Base-by-base conservation (phyloP, 345 rosid species). In the Geranium rotundifolium region DNA sequence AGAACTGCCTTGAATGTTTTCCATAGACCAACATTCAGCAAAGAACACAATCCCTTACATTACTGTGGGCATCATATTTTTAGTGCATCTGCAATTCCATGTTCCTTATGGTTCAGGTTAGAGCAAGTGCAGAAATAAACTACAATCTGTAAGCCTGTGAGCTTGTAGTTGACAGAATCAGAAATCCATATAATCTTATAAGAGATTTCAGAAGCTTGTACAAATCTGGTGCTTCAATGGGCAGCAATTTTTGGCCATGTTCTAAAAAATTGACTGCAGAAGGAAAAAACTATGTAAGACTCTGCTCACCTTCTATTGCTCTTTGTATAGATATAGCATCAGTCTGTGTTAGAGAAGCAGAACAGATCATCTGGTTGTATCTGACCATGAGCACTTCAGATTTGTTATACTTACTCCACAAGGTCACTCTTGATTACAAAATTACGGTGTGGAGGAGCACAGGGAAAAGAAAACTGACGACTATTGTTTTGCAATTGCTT, bases 401-500 rank as follows among this genome's bases (percentile, higher is more conserved):
- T n/a, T n/a, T n/a, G n/a, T n/a, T n/a, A n/a, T n/a, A n/a, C n/a
- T n/a, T n/a, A n/a, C n/a, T n/a, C n/a, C n/a, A n/a, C n/a, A n/a
- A n/a, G n/a, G 41, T 2, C 13, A 41, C 50, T 4, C 50, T 41
- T 41, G 50, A 41, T 9, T 12, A 6, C 50, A 12, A 41, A 41
- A 31, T 41, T 41, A 1, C 8, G 41, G 41, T 34, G 41, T 3
- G 8, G 41, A 34, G 41, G 41, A 4, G 41, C 41, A 8, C 5
- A 5, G 50, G 50, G 37, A 31, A 31, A 31, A 31, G 37, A 31
- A 41, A 41, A 3, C 50, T 4, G 50, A n/a, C 50, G 90, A 80
- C 74, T 88, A 88, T 67, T 75, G 75, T 78, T 81, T 88, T 10
- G 84, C 72, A 50, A 90, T 85, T 37, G 89, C 88, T 63, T 83